Base-by-base conservation (phyloP, 1,284 basidiomycete genomes). In the Xanthoconium separans region DNA sequence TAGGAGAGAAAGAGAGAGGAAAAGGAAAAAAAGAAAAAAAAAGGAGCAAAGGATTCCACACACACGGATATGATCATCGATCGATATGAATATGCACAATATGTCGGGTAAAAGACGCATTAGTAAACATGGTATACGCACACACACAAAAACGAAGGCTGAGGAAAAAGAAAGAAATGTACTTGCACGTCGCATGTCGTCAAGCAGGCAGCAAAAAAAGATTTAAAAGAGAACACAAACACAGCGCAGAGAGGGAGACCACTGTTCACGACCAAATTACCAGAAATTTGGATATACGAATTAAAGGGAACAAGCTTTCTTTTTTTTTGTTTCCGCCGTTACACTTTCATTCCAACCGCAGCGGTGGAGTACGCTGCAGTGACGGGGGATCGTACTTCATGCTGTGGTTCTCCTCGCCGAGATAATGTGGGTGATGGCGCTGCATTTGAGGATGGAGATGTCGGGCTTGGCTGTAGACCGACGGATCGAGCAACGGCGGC, bases 281-380 rank as follows among this genome's bases (percentile, higher is more conserved):
- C 60, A 61, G 51, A 48, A 9, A 53, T 29, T 62, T 41, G 55
- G 66, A 65, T 69, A 69, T 61, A 70, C 4, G 44, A 53, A 65
- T 57, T 56, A 63, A 46, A 41, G 18, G 18, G 41, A 31, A 44
- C 50, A 31, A 44, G 45, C 8, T n/a, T 22, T 34, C 16, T n/a
- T n/a, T 43, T 15, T 51, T 50, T 68, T 58, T 64, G 59, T 42
- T 13, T 12, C 44, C 44, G 7, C 43, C 18, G 18, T 50, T 33
- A 68, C 15, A 68, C 66, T 42, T 65, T 71, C 66, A 68, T 68
- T 69, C 66, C 66, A 68, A 68, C 46, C 20, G 66, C 66, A 63
- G 66, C 51, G 65, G 66, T 1, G 68, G 66, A 48, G 69, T 68
- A 71, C 42, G 61, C 45, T 49, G 67, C 55, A 68, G 52, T 11